These are phyloP conservation scores for Scedosporium apiospermum DNA, from an alignment of 2,329 filamentous ascomycete species.

Conservation along the genomic window DNA sequence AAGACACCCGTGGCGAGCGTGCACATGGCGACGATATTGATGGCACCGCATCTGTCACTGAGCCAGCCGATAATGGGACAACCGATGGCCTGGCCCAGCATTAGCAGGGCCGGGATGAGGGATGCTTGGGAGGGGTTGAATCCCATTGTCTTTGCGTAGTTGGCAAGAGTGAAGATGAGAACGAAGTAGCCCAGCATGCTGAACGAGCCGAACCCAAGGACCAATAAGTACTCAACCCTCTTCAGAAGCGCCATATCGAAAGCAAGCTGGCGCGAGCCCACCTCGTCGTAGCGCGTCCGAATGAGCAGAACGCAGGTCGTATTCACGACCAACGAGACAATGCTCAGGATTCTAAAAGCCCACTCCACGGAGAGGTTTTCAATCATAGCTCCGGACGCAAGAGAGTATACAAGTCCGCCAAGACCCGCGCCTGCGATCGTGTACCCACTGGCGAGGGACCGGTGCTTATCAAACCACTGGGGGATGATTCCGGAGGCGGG, in stretches of 20 bases:
- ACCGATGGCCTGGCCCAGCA: conserved; percentile 56
- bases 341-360: conserved; percentile 57
- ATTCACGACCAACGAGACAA: conserved; percentile 56
- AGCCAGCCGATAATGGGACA: conserved; percentile 64
- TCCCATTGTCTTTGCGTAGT: conserved; percentile 61
- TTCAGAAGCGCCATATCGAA: conserved; percentile 57
- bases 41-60: conserved; percentile 58
- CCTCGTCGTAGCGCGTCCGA: conserved; percentile 60
- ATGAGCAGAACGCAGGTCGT: conserved; percentile 52
- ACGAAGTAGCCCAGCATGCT: conserved; percentile 66
- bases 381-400: conserved; percentile 61
- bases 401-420: conserved; percentile 61
- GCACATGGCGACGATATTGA: conserved; percentile 61
- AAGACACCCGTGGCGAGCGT: conserved; percentile 57
- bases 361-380: conserved; percentile 52
- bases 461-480: conserved; percentile 62
- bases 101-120: conserved; percentile 62
- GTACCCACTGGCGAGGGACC: conserved; percentile 63
- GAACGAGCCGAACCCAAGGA: conserved; percentile 60
- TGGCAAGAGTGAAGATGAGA: conserved; percentile 66
- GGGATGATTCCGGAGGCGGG: conserved; percentile 57
- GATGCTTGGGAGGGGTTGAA: conserved; percentile 58
- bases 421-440: conserved; percentile 61
- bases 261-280: conserved; percentile 56
- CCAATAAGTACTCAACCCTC: conserved; percentile 51